Conservation (phyloP, 2,329 filamentous ascomycete species). For the Albophoma yamanashiensis region DNA sequence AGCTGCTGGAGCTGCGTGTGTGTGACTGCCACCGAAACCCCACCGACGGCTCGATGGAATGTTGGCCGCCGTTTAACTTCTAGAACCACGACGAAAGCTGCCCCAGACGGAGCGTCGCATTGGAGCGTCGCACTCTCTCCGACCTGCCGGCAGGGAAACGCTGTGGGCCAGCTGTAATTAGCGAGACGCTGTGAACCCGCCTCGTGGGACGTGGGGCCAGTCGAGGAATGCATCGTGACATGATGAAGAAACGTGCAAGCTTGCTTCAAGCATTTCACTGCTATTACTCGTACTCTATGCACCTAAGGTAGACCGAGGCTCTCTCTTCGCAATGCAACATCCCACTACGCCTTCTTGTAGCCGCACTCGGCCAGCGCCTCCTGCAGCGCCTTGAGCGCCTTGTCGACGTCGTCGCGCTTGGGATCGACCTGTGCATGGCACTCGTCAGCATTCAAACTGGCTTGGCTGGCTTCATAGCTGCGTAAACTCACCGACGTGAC, state of each 20-base stretch:
- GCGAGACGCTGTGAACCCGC: background rate
- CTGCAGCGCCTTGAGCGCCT: conserved; percentile 69
- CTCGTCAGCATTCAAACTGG: background rate
- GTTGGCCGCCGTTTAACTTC: background rate
- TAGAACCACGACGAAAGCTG: background rate
- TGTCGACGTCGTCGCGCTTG: conserved; percentile 69
- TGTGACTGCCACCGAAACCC: background rate
- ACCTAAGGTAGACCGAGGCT: background rate
- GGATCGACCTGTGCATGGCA: conserved; percentile 52
- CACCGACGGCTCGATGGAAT: background rate
- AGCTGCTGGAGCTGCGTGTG: background rate
- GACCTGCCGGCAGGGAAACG: background rate
- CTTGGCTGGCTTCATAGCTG: no score
- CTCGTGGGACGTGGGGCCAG: background rate
- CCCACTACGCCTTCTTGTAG: conserved; percentile 32
- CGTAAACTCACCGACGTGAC: conserved; percentile 65
- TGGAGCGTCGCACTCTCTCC: background rate
- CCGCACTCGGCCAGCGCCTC: conserved; percentile 66
- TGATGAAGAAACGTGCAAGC: background rate
- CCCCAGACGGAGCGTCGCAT: background rate
- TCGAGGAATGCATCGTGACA: background rate
- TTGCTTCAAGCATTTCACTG: background rate
- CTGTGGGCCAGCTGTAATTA: background rate
- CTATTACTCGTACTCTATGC: background rate
- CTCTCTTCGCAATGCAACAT: background rate